Evolutionary conservation across 2,329 filamentous ascomycete genomes (phyloP).

Genomic region (Volutella citrinella): DNA sequence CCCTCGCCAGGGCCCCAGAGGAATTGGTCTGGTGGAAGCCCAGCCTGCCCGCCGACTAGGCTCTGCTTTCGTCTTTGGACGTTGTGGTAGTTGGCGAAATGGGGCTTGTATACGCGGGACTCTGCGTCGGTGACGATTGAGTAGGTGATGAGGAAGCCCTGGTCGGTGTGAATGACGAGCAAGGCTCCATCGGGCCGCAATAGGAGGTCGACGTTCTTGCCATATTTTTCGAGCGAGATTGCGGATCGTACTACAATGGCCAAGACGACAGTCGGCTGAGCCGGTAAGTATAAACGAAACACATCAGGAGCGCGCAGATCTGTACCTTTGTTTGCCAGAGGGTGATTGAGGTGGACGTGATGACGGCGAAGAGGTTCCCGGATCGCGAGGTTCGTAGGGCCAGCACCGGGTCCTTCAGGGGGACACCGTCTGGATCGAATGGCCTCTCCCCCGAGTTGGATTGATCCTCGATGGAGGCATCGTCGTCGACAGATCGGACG

Average conservation of each 20-base stretch:
- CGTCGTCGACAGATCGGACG: conserved; percentile 58
- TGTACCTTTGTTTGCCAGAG: conserved; percentile 93
- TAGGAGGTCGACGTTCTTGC: conserved; percentile 77
- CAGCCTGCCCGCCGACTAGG: conserved; percentile 55
- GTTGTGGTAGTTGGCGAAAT: conserved; percentile 68
- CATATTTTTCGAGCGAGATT: conserved; percentile 77
- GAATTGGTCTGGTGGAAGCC: conserved; percentile 57
- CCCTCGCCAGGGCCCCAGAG: conserved; percentile 79
- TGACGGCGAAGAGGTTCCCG: conserved; percentile 81
- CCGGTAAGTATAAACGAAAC: conserved; percentile 10
- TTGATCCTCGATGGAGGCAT: conserved; percentile 33
- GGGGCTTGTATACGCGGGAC: conserved; percentile 79
- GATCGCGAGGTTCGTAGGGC: conserved; percentile 74
- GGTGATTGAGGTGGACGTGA: conserved; percentile 81
- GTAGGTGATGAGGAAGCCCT: conserved; percentile 91
- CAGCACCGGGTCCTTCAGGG: conserved; percentile 62
- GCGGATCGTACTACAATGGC: conserved; percentile 80
- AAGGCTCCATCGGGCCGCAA: conserved; percentile 90
- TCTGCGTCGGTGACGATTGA: conserved; percentile 82
- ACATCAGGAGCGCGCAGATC: neutral
- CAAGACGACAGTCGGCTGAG: conserved; percentile 80
- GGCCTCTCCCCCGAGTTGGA: conserved; percentile 22
- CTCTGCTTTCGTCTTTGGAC: conserved; percentile 60
- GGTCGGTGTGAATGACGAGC: conserved; percentile 81
- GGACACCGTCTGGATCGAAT: conserved; percentile 33